A percentile compares a stretch with the other conserved stretches of the same genome.
Conservation (phyloP, 345 rosid species). For the Ceriops decandra region DNA sequence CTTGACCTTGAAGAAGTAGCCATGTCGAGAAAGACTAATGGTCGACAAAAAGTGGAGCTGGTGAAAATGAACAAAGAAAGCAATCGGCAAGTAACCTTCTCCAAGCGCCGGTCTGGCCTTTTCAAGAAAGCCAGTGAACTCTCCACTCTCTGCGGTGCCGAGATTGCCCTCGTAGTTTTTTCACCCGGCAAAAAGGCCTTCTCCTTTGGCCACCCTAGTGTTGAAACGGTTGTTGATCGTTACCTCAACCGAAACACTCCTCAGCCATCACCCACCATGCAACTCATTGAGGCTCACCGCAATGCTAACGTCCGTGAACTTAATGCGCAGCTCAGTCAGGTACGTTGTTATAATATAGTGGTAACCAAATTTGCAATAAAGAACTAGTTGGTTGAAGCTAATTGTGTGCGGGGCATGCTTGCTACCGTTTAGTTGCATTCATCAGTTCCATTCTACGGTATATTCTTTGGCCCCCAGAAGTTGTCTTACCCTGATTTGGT, state of each 20-base stretch:
- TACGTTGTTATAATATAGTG: neutral
- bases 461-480: no score
- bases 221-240: constrained; percentile 17
- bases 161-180: constrained; percentile 20
- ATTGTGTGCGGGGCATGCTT: no score
- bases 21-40: constrained; percentile 19
- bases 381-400: no score
- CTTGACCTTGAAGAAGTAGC: neutral
- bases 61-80: constrained; percentile 26
- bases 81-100: constrained; percentile 27
- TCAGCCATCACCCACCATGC: constrained; percentile 22
- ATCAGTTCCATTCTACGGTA: no score
- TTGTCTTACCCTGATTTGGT: no score
- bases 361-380: neutral
- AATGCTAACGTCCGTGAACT: constrained; percentile 41
- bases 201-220: constrained; percentile 26
- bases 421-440: no score
- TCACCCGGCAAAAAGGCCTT: constrained; percentile 27
- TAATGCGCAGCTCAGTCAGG: constrained; percentile 33
- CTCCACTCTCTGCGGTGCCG: constrained; percentile 24
- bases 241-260: constrained; percentile 22
- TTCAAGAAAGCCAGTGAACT: constrained; percentile 30
- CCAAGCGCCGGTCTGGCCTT: constrained; percentile 22
- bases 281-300: constrained; percentile 45
- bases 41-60: constrained; percentile 28